phyloP scores from a whole-genome alignment of 495 filamentous ascomycete genomes.

The Podospora comata region DNA sequence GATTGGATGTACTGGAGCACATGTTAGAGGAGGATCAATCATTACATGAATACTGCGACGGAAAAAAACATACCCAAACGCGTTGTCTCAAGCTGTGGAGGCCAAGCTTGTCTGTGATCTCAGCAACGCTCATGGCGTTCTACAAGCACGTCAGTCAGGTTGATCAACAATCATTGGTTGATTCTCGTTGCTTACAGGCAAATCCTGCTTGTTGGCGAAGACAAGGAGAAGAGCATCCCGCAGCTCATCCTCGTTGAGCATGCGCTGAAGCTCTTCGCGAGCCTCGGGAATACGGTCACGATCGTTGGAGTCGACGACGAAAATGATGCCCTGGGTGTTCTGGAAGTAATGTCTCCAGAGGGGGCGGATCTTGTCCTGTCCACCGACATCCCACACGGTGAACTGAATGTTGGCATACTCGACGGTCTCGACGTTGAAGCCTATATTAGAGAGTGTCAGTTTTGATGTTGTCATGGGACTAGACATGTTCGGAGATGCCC shows the following conservation, averaged over 20 bases:
- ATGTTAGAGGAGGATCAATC: conserved; percentile 24
- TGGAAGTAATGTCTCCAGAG: conserved; percentile 99
- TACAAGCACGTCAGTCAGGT: conserved; percentile 39
- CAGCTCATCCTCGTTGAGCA: conserved; percentile 99
- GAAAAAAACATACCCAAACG: conserved; percentile 77
- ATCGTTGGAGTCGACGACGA: conserved; percentile 99
- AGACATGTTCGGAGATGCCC: not conserved
- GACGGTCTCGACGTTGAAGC: conserved; percentile 99
- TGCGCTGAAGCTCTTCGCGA: conserved; percentile 98
- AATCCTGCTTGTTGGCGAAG: conserved; percentile 99
- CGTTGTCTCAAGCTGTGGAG: conserved; percentile 97
- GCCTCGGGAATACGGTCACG: conserved; percentile 99
- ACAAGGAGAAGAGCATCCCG: conserved; percentile 95
- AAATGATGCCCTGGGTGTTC: conserved; percentile 99
- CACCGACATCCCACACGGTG: conserved; percentile 99
- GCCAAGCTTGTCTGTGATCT: conserved; percentile 99
- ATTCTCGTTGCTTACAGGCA: conserved; percentile 69
- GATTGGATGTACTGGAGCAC: conserved; percentile 91
- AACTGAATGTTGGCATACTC: conserved; percentile 99
- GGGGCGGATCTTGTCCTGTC: conserved; percentile 99
- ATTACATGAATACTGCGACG: not conserved
- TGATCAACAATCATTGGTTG: not conserved
- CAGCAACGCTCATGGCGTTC: conserved; percentile 99
- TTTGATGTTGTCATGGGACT: not conserved
- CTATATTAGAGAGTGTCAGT: conserved; percentile 48